Evolutionary conservation across 1,139 yeast genomes (phyloP), one percentile per base, ranked within the genome.

Genomic region (Debaryomyces nepalensis): DNA sequence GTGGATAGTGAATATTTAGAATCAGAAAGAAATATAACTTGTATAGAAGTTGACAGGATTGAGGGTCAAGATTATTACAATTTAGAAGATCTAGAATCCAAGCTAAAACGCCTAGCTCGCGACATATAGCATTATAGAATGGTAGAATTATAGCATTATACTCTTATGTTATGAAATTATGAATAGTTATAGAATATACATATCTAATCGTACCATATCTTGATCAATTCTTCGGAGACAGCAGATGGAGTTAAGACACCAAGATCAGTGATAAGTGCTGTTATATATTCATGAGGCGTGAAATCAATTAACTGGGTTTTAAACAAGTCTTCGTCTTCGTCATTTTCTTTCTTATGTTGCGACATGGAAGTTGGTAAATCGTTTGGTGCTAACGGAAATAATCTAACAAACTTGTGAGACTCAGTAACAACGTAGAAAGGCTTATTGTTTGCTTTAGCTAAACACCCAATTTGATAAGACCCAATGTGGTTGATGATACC

Each of bases 221-320:
- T 93, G 61, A 95, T 93, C 65, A 95, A 78, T 66, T 95, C 99
- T 64, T 95, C 99, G 23, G 96, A 86, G 29, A 95, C 99, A 0
- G 98, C 99, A 48, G 96, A 85, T 4, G 99, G 97, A 6, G 99
- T 93, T 55, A 95, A 75, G 1, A 93, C 97, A 12, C 99, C 99
- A 53, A 95, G 74, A 63, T 95, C 99, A 1, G 99, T 93, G 48
- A 95, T 89, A 54, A 95, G 76, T 4, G 98, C 99, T 2, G 99
- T 93, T 41, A 95, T 87, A 59, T 85, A 88, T 55, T 91, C 95
- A 61, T 93, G 97, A 9, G 97, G 96, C 0, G 99, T 95, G 65
- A 90, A 93, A 63, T 95, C 99, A 41, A 90, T 81, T 46, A 68
- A 60, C 39, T 70, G 76, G n/a, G 64, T 63, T 16, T 62, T 63